Evolutionary conservation across 2,329 filamentous ascomycete species (phyloP).

Genomic region (Cladophialophora chaetospira): DNA sequence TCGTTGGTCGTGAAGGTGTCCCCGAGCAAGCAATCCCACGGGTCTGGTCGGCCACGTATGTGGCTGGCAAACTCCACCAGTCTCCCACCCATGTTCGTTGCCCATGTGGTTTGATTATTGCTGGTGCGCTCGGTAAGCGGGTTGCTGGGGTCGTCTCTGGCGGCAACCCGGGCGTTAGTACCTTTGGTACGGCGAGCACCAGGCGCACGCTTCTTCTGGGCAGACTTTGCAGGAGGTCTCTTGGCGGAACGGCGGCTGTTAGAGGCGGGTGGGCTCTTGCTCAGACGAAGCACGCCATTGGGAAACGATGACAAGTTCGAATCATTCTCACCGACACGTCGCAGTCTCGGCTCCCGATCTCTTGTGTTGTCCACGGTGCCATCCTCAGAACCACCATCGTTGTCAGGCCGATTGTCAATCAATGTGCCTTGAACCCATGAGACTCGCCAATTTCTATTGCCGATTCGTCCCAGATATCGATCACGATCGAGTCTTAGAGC

Average conservation of each 20-base stretch:
- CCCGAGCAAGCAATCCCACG: slow-evolving; percentile 4
- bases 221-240: background rate
- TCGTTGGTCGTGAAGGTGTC: background rate
- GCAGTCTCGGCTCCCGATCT: no score
- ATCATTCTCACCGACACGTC: no score
- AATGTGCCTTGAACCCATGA: no score
- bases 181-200: background rate
- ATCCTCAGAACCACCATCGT: no score
- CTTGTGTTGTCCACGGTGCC: no score
- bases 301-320: no score
- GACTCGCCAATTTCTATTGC: no score
- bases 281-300: no score
- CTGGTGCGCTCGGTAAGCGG: background rate
- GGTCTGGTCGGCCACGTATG: background rate
- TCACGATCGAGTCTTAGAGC: no score
- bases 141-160: background rate
- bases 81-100: background rate
- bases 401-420: no score
- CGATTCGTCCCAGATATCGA: no score
- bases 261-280: background rate
- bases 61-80: background rate
- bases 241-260: background rate
- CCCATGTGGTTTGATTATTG: background rate
- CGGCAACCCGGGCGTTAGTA: background rate
- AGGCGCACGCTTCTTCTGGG: background rate